Evolutionary conservation across 495 filamentous ascomycete genomes (phyloP).

Genomic region (Daldinia vernicosa): DNA sequence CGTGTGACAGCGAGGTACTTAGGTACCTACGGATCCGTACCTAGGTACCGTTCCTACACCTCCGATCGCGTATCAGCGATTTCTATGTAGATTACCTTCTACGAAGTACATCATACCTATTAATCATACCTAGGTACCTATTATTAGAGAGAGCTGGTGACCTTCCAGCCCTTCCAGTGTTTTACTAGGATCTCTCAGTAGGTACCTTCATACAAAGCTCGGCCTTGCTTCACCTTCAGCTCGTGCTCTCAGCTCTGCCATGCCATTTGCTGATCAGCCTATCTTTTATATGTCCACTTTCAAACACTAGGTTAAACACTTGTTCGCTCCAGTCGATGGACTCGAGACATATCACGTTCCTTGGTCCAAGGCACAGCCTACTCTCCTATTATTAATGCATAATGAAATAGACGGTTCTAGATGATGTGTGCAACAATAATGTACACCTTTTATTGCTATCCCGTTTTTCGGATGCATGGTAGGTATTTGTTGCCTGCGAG

Average conservation of each 20-base stretch:
- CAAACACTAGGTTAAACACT: too few species aligned
- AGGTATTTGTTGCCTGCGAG: slow-evolving; percentile 3
- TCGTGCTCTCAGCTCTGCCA: slow-evolving; percentile 24
- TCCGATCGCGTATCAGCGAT: slow-evolving; percentile 33
- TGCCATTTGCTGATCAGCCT: slow-evolving; percentile 24
- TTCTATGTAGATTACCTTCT: background rate
- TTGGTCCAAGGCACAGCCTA: slow-evolving; percentile 6
- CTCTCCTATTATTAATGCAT: slow-evolving; percentile 18
- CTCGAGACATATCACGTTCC: background rate
- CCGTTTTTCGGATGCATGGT: slow-evolving; percentile 13
- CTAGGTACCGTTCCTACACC: slow-evolving; percentile 13
- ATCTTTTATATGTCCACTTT: background rate
- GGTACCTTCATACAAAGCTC: slow-evolving; percentile 4
- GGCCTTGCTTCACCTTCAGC: slow-evolving; percentile 32
- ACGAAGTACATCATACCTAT: too few species aligned
- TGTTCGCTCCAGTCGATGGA: slow-evolving; percentile 7
- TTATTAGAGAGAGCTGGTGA: slow-evolving; percentile 28
- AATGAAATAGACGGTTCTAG: slow-evolving; percentile 3
- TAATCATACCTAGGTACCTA: background rate
- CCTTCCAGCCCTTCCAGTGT: slow-evolving; percentile 10
- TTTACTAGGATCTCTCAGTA: slow-evolving; percentile 14
- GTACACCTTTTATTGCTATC: slow-evolving; percentile 7
- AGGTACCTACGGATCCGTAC: background rate
- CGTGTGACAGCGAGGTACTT: slow-evolving; percentile 33
- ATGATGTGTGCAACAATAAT: too few species aligned